Conservation (phyloP, 306 rosid genomes). For the Corylus americana region DNA sequence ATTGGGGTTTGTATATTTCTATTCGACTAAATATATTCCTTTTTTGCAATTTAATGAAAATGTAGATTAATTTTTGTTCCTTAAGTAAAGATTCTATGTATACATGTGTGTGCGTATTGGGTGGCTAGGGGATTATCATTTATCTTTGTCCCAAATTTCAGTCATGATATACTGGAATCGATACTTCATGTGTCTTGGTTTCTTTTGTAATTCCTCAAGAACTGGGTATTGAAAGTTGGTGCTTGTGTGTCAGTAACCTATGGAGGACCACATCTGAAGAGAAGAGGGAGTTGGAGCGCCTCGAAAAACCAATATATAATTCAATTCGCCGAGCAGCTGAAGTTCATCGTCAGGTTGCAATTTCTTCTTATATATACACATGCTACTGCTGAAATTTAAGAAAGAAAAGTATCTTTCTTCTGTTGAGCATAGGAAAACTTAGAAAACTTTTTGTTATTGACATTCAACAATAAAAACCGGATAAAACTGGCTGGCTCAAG, state of each 20-base stretch:
- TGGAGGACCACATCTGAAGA: slow-evolving; percentile 98
- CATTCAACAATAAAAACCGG: neutral
- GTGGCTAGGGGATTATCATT: neutral
- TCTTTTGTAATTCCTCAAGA: slow-evolving; percentile 9
- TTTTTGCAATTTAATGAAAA: neutral
- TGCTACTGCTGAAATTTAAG: slow-evolving; percentile 3
- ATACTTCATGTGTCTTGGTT: neutral
- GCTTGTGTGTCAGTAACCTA: slow-evolving; percentile 55
- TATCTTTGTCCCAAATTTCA: neutral
- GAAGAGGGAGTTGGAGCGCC: slow-evolving; percentile 98
- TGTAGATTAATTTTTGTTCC: neutral
- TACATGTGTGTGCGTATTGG: neutral
- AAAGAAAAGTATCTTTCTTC: neutral
- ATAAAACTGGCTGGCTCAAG: neutral
- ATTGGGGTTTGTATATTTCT: neutral
- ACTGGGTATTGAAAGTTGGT: slow-evolving; percentile 16
- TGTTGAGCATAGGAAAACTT: neutral
- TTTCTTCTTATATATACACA: slow-evolving; percentile 23
- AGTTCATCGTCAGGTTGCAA: slow-evolving; percentile 95
- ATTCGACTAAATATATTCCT: neutral
- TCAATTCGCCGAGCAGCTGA: slow-evolving; percentile 97
- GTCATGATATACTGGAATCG: neutral
- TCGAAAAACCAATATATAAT: slow-evolving; percentile 83
- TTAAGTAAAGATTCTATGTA: neutral
- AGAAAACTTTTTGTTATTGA: neutral